phyloP scores from a whole-genome alignment of 352 stramenopile species.

The Phytophthora sansomeana region DNA sequence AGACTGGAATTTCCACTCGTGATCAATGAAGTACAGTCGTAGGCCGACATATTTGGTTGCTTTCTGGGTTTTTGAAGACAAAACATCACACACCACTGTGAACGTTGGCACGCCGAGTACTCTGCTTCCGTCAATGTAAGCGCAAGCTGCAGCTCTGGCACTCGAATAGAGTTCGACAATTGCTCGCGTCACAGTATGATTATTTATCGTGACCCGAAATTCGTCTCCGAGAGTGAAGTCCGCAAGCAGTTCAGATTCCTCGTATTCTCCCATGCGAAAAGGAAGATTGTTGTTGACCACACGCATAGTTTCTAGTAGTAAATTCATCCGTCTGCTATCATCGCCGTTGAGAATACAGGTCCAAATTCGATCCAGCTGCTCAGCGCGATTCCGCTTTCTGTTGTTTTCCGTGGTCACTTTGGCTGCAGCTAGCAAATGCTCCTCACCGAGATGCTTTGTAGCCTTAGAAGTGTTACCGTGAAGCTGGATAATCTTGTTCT shows the following conservation, averaged over 20 bases:
- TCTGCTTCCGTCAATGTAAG: not conserved
- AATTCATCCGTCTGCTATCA: not conserved
- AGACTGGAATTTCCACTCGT: slow-evolving; percentile 3
- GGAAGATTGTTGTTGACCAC: slow-evolving; percentile 9
- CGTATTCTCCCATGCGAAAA: slow-evolving; percentile 8
- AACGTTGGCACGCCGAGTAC: not conserved
- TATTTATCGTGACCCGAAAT: slow-evolving; percentile 2
- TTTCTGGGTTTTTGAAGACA: not conserved
- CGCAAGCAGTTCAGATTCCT: slow-evolving; percentile 5
- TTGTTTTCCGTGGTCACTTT: slow-evolving; percentile 1
- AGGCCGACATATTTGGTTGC: slow-evolving; percentile 1
- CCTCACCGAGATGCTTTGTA: slow-evolving; percentile 3
- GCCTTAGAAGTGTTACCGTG: slow-evolving; percentile 19
- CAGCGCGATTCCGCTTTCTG: not conserved
- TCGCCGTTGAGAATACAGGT: not conserved
- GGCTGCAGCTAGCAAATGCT: not conserved
- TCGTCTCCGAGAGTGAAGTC: not conserved
- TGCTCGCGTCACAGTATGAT: not conserved
- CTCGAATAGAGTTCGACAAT: slow-evolving; percentile 1
- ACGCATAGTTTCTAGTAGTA: slow-evolving; percentile 8
- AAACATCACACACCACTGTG: not conserved
- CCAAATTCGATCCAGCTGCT: not conserved
- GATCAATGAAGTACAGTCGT: slow-evolving; percentile 4
- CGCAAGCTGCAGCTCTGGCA: not conserved
- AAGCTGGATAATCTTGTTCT: slow-evolving; percentile 17